Conservation (phyloP, 345 rosid genomes). For the Reutealis trisperma region DNA sequence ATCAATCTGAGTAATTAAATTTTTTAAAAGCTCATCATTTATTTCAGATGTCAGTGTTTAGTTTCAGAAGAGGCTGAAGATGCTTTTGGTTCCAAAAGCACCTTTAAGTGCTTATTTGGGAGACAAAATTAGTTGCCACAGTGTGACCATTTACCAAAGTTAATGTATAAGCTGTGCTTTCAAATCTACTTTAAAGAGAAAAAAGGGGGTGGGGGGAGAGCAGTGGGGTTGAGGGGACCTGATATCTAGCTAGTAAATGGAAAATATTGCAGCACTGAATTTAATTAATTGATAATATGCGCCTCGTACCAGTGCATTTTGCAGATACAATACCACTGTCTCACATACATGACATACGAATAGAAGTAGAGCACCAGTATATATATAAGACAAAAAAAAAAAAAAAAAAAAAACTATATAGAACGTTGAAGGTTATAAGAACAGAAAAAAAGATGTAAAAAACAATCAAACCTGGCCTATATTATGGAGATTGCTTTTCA, state of each 20-base stretch:
- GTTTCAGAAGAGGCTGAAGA: background rate
- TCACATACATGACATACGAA: background rate
- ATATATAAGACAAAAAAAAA: background rate
- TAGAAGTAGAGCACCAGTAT: background rate
- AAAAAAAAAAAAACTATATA: too few relatives aligned
- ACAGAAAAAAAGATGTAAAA: background rate
- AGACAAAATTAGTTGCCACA: conserved; percentile 8
- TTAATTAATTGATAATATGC: background rate
- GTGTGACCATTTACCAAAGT: conserved; percentile 4
- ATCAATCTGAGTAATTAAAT: background rate
- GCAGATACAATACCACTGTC: background rate
- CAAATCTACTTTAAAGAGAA: background rate
- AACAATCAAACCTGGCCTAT: background rate
- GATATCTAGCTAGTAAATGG: background rate
- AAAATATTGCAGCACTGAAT: background rate
- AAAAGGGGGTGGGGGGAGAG: background rate
- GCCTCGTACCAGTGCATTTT: background rate
- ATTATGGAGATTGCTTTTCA: background rate
- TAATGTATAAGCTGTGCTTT: background rate
- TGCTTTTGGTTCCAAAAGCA: background rate
- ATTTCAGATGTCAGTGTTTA: background rate
- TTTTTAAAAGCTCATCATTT: background rate
- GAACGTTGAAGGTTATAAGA: background rate
- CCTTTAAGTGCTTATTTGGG: background rate
- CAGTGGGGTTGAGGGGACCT: background rate